These are phyloP conservation scores for Endoconidiophora polonica DNA, from an alignment of 2,329 filamentous ascomycete species.

Conservation along the genomic window DNA sequence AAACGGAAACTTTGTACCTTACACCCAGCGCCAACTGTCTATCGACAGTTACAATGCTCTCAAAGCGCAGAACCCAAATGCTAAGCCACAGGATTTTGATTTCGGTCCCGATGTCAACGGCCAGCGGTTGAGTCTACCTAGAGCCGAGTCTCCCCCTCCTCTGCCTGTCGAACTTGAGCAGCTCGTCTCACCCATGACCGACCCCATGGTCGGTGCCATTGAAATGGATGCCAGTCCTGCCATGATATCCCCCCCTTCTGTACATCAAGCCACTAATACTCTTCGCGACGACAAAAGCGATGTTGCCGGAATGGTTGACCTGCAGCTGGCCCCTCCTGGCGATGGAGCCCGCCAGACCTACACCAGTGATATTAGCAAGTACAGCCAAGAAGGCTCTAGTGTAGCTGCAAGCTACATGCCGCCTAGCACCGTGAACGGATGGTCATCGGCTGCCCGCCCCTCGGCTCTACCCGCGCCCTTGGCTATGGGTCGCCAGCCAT, in stretches of 20 bases:
- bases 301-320: constrained; percentile 54
- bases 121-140: constrained; percentile 29
- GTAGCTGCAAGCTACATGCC: not conserved
- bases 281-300: constrained; percentile 51
- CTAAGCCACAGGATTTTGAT: constrained; percentile 5
- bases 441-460: constrained; percentile 22
- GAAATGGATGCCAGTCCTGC: constrained; percentile 62
- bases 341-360: constrained; percentile 22
- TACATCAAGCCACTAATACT: not conserved
- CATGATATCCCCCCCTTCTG: constrained; percentile 22
- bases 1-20: constrained; percentile 9
- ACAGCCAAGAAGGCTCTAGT: constrained; percentile 39
- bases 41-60: constrained; percentile 19
- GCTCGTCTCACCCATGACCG: constrained; percentile 28
- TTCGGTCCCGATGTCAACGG: constrained; percentile 28
- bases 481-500: constrained; percentile 1
- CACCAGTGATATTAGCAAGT: constrained; percentile 53
- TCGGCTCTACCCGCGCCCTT: constrained; percentile 24
- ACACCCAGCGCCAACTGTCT: constrained; percentile 15
- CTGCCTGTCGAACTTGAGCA: constrained; percentile 36
- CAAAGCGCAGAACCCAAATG: constrained; percentile 6
- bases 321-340: constrained; percentile 37
- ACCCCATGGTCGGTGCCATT: constrained; percentile 22
- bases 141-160: constrained; percentile 49
- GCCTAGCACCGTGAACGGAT: not conserved